These are phyloP conservation scores for Aspergillus sp. DNA, from an alignment of 2,329 filamentous ascomycete species.

Conservation along the genomic window DNA sequence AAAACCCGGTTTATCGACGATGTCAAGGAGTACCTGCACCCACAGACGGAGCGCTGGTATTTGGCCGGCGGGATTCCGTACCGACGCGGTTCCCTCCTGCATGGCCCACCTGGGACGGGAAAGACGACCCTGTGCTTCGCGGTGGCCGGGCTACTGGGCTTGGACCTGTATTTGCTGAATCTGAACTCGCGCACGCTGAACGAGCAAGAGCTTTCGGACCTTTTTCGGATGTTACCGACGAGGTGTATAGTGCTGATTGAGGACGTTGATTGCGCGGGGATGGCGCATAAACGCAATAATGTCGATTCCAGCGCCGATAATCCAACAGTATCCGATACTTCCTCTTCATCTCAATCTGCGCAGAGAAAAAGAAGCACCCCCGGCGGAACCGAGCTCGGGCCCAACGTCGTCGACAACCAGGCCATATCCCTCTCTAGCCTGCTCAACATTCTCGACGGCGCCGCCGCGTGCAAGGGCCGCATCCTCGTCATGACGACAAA, in stretches of 20 bases:
- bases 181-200: constrained; percentile 65
- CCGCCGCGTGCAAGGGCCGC: constrained; percentile 70
- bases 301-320: too few species aligned
- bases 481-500: constrained; percentile 78
- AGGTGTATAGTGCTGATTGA: constrained; percentile 76
- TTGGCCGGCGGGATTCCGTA: constrained; percentile 82
- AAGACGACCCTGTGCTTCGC: constrained; percentile 76
- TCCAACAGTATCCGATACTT: too few species aligned
- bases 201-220: constrained; percentile 66
- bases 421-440: constrained; percentile 69
- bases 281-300: constrained; percentile 62
- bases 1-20: constrained; percentile 58
- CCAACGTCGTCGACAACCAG: constrained; percentile 27
- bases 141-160: constrained; percentile 69
- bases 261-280: constrained; percentile 74
- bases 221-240: constrained; percentile 70
- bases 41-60: constrained; percentile 70
- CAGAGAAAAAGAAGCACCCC: too few species aligned
- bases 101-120: constrained; percentile 80
- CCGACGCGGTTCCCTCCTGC: constrained; percentile 78
- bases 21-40: constrained; percentile 61
- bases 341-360: too few species aligned
- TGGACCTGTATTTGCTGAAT: constrained; percentile 74
- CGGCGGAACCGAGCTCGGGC: too few species aligned
- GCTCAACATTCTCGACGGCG: constrained; percentile 72